Evolutionary conservation across 352 stramenopile species (phyloP), one percentile per base, ranked within the genome.

Genomic region (Globisporangium viniferum): DNA sequence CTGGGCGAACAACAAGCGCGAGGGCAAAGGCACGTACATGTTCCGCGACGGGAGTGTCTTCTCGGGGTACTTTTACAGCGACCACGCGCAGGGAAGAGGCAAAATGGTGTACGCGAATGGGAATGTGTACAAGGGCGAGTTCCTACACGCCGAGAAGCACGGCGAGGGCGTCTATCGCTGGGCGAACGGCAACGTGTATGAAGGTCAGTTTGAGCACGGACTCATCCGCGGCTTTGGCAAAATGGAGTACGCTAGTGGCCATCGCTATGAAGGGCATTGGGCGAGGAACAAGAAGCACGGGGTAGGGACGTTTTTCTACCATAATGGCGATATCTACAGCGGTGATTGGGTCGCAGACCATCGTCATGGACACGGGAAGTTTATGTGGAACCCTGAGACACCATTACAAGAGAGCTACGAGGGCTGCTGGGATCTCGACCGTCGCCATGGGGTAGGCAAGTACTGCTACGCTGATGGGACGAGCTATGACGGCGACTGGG

Each of bases 41-140:
- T 93, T 91, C 51, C 65, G 73, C 2, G 75, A 84, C 22, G 81
- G 85, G 18, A 87, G 82, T 27, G 74, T 73, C 59, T 95, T 90
- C 66, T 86, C 75, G 1, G 87, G 87, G 2, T 44, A 70, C 0
- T 93, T 93, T 31, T 48, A 70, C 24, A 56, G 81, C 31, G 84
- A 92, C 59, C 84, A 94, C 64, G 83, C 78, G 0, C 60, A 93
- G 33, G 94, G 93, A 14, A 71, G 84, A 27, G 94, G 94, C 18
- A 84, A 72, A 3, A 95, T 97, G 65, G 68, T 69, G 15, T 97
- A 94, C 58, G 65, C 81, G 5, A 98, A 98, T 62, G 93, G 92
- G 48, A 94, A 97, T 54, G 66, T 72, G 44, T 94, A 91, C 62
- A 80, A 87, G 48, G 87, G 87, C 22, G 77, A 86, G 4, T 92